These are phyloP conservation scores for Peribolospora kevripleyi DNA, from an alignment of 768 basidiomycete genomes.

Conservation along the genomic window DNA sequence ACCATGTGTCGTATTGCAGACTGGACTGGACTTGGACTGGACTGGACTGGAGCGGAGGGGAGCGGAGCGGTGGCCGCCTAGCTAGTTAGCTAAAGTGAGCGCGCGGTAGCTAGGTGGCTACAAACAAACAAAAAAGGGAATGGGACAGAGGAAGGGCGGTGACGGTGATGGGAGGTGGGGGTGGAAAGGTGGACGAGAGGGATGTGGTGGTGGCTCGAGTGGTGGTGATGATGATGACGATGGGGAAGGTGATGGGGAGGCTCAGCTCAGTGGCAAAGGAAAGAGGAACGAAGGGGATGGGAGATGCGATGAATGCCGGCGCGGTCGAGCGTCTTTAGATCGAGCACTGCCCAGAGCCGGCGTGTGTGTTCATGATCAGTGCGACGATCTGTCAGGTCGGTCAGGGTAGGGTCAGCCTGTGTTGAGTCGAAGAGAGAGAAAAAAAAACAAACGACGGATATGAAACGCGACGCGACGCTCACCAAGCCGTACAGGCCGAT, in stretches of 20 bases:
- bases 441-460: slow-evolving; percentile 3
- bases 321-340: not conserved
- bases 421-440: not conserved
- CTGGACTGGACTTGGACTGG: no score
- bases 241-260: not conserved
- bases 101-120: no score
- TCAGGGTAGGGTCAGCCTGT: slow-evolving; percentile 7
- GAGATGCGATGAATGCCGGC: not conserved
- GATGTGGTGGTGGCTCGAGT: slow-evolving; percentile 1
- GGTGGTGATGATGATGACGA: slow-evolving; percentile 6
- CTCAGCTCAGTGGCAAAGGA: not conserved
- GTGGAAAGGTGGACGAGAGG: not conserved
- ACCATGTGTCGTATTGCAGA: no score
- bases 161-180: not conserved
- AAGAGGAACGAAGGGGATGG: not conserved
- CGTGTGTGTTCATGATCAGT: slow-evolving; percentile 68
- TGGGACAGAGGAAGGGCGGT: not conserved
- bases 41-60: no score
- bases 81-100: no score
- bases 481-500: slow-evolving; percentile 62
- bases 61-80: no score
- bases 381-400: slow-evolving; percentile 38
- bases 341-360: slow-evolving; percentile 24
- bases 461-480: not conserved
- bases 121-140: no score